Percentiles rank a stretch among this genome's conserved stretches.
Evolutionary conservation across 139 green algal species (phyloP).

Genomic region (Tetradesmus lagerheimii): DNA sequence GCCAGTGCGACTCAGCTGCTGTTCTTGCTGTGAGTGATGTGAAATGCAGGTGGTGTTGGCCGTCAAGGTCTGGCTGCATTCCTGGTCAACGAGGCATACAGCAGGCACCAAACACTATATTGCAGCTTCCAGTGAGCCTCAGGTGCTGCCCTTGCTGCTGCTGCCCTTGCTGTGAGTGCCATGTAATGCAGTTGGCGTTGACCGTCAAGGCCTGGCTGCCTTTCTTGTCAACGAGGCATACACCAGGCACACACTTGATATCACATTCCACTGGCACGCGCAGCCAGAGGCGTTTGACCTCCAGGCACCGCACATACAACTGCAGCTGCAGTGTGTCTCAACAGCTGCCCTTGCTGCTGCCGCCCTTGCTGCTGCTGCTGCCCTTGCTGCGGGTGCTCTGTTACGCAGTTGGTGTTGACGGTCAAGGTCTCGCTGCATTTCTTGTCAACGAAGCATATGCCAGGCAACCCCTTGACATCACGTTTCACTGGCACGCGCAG

Average conservation of each 20-base stretch:
- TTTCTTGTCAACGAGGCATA: too few species aligned
- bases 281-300: conserved; percentile 13
- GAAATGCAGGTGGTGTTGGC: conserved; percentile 36
- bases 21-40: conserved; percentile 9
- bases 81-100: neutral
- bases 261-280: conserved; percentile 41
- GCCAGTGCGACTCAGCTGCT: neutral
- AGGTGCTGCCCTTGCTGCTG: neutral
- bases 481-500: conserved; percentile 34
- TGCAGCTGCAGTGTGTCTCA: neutral
- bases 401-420: conserved; percentile 45
- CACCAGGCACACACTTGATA: neutral
- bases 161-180: conserved; percentile 28
- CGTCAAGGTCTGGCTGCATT: conserved; percentile 9
- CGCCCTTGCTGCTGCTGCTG: conserved; percentile 21
- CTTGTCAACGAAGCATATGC: conserved; percentile 1
- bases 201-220: conserved; percentile 18
- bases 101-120: too few species aligned
- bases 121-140: neutral
- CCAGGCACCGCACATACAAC: too few species aligned
- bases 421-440: neutral
- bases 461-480: neutral
- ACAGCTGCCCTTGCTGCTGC: neutral
- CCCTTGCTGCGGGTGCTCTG: neutral
- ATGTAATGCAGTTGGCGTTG: conserved; percentile 30